Evolutionary conservation across 768 basidiomycete genomes (phyloP).

Genomic region (Pluteus cervinus): DNA sequence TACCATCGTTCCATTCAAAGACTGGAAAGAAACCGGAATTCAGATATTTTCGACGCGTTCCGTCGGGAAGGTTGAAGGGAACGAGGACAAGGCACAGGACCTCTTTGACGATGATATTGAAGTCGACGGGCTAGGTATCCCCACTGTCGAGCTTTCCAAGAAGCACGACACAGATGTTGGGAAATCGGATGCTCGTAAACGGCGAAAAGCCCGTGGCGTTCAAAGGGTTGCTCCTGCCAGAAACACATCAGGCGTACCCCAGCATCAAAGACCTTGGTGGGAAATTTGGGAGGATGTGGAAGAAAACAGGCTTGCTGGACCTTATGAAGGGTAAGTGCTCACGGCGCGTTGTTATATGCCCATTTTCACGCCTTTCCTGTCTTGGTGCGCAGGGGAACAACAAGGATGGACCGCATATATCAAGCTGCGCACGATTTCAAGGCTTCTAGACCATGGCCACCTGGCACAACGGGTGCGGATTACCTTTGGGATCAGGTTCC

Average conservation of each 20-base stretch:
- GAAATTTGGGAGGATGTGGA: conserved; percentile 67
- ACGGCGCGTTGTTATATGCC: background rate
- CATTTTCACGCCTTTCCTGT: background rate
- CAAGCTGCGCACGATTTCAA: conserved; percentile 57
- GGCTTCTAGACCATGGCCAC: conserved; percentile 34
- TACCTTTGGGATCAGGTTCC: conserved; percentile 63
- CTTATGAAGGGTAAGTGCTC: conserved; percentile 45
- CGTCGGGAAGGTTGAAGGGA: no score
- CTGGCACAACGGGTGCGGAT: conserved; percentile 25
- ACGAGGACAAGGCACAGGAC: no score
- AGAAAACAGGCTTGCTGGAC: conserved; percentile 32
- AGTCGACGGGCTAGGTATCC: conserved; percentile 60
- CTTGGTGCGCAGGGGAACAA: conserved; percentile 27
- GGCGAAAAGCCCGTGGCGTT: background rate
- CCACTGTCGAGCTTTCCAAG: conserved; percentile 49
- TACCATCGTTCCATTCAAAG: conserved; percentile 34
- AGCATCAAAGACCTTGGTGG: conserved; percentile 55
- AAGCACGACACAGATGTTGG: conserved; percentile 51
- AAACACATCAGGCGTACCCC: no score
- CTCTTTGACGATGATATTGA: conserved; percentile 43
- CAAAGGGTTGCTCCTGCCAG: background rate
- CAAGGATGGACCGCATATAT: conserved; percentile 49
- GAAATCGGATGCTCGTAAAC: conserved; percentile 43
- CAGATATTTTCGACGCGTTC: conserved; percentile 5
- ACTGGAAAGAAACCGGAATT: conserved; percentile 35